A percentile compares a stretch with the other conserved stretches of the same genome.
These are phyloP conservation scores for Carex scoparia DNA, from an alignment of 176 grass and related monocot species.

Conservation along the genomic window DNA sequence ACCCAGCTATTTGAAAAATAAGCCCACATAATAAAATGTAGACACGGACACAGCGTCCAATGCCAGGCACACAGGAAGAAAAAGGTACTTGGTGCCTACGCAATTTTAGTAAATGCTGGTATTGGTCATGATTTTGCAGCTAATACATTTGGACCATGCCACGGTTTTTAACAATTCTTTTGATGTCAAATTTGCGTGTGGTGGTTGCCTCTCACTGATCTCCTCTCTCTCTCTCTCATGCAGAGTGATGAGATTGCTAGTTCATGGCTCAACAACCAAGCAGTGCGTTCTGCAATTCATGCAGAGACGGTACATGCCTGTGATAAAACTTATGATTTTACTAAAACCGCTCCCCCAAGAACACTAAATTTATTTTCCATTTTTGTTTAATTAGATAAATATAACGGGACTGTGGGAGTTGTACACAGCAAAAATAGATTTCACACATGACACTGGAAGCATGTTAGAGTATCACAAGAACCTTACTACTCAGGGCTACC, in stretches of 20 bases:
- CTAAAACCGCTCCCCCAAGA: neutral
- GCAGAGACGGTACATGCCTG: constrained; percentile 18
- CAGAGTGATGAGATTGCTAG: constrained; percentile 42
- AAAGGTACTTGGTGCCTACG: neutral
- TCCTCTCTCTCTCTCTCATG: neutral
- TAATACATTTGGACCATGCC: neutral
- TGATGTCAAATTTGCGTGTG: neutral
- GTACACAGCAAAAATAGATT: constrained; percentile 31
- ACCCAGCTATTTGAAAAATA: neutral
- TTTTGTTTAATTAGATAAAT: constrained; percentile 18
- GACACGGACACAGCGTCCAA: neutral
- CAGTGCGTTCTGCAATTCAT: constrained; percentile 40
- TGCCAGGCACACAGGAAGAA: neutral
- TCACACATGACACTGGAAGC: constrained; percentile 35
- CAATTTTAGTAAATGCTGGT: neutral
- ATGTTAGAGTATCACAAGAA: constrained; percentile 50
- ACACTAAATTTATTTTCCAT: neutral
- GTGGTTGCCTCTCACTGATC: neutral
- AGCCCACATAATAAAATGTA: neutral
- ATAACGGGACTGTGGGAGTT: constrained; percentile 31
- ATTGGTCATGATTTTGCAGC: neutral
- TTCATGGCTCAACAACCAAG: constrained; percentile 41
- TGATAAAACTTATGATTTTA: neutral
- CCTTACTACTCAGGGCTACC: constrained; percentile 27
- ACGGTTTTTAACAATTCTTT: neutral